These are phyloP conservation scores for Jatropha podagrica DNA, from an alignment of 441 rosid genomes.

Conservation along the genomic window DNA sequence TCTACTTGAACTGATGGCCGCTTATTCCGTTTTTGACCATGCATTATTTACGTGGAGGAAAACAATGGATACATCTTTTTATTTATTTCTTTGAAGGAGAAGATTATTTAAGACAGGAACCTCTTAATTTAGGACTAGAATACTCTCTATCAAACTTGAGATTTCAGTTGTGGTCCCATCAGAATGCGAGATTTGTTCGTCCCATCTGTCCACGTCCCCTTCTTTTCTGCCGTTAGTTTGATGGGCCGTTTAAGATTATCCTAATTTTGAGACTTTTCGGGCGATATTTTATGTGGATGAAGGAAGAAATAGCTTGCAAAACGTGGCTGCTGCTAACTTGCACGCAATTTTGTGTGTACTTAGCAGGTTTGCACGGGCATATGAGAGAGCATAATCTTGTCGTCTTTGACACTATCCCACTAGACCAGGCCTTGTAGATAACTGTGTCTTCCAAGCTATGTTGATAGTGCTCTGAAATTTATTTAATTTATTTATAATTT, in stretches of 20 bases:
- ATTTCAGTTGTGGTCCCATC: constrained; percentile 3
- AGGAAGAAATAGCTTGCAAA: constrained; percentile 23
- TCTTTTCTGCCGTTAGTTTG: constrained; percentile 13
- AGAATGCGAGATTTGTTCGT: constrained; percentile 12
- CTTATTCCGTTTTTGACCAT: constrained; percentile 20
- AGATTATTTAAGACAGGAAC: constrained; percentile 9
- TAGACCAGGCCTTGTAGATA: no score
- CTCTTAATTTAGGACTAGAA: background rate
- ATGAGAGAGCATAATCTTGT: background rate
- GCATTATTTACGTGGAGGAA: constrained; percentile 52
- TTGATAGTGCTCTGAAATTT: no score
- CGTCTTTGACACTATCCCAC: background rate
- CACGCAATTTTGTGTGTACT: constrained; percentile 40
- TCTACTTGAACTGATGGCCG: constrained; percentile 4
- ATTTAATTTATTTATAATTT: no score
- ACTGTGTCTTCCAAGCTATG: no score
- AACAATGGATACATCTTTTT: constrained; percentile 25
- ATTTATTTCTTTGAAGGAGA: constrained; percentile 19
- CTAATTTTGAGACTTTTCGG: background rate
- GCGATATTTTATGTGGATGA: constrained; percentile 15
- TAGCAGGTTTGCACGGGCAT: constrained; percentile 34
- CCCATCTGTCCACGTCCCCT: constrained; percentile 11
- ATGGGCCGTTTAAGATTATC: constrained; percentile 13
- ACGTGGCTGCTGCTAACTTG: constrained; percentile 37
- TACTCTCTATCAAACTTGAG: background rate